These are phyloP conservation scores for Didymosphaeria variabile DNA, from an alignment of 2,329 filamentous ascomycete genomes.

Conservation along the genomic window DNA sequence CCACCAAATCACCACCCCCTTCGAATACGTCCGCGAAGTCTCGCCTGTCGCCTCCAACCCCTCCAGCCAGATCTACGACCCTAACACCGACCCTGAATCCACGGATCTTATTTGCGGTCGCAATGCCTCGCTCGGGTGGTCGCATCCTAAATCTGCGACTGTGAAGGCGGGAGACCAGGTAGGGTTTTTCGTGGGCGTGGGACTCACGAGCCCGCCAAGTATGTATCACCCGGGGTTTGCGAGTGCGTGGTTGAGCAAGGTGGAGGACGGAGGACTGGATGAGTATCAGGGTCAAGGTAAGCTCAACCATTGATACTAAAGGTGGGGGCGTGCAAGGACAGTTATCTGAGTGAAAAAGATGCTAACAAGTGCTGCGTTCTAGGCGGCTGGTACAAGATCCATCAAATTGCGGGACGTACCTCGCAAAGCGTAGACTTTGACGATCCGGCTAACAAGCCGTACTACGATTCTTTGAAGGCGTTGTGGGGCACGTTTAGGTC, in stretches of 20 bases:
- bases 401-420: slow-evolving; percentile 12
- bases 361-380: background rate
- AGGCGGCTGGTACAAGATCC: slow-evolving; percentile 20
- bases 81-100: slow-evolving; percentile 15
- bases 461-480: slow-evolving; percentile 15
- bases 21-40: slow-evolving; percentile 19
- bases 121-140: slow-evolving; percentile 18
- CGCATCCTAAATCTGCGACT: slow-evolving; percentile 16
- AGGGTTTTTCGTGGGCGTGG: slow-evolving; percentile 18
- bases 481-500: slow-evolving; percentile 18
- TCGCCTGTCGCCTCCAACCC: background rate
- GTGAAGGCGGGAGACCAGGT: slow-evolving; percentile 19
- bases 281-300: slow-evolving; percentile 13
- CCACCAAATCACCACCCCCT: slow-evolving; percentile 13
- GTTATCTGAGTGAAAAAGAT: background rate
- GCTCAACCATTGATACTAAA: background rate
- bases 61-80: slow-evolving; percentile 2
- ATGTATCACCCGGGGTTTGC: slow-evolving; percentile 16
- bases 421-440: slow-evolving; percentile 18
- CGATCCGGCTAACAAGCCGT: slow-evolving; percentile 7
- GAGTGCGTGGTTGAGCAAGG: slow-evolving; percentile 11
- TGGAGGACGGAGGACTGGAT: background rate
- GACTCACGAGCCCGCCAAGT: background rate
- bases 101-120: slow-evolving; percentile 22
- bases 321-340: background rate